A percentile compares a stretch with the other conserved stretches of the same genome.
These are phyloP conservation scores for Rhexocercosporidium sp. DNA, from an alignment of 2,329 filamentous ascomycete genomes.

Conservation along the genomic window DNA sequence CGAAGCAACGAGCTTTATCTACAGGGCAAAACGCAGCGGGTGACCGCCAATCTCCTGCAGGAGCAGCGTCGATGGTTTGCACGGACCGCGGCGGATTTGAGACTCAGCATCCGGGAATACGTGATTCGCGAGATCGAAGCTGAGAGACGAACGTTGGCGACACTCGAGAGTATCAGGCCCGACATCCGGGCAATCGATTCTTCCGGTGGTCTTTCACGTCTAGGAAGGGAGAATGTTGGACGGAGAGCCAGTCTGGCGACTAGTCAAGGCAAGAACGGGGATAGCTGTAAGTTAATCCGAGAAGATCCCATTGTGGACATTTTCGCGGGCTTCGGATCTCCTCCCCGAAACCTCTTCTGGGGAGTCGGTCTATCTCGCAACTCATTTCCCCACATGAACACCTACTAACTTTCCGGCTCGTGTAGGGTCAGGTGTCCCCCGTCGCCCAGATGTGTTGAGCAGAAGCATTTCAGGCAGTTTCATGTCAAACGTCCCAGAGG, in stretches of 20 bases:
- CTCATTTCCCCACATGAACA: not conserved
- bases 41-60: constrained; percentile 85
- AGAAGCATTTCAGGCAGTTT: constrained; percentile 78
- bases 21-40: constrained; percentile 82
- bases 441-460: constrained; percentile 74
- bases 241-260: constrained; percentile 80
- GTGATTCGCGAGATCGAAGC: constrained; percentile 94
- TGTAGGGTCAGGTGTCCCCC: constrained; percentile 86
- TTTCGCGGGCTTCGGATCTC: constrained; percentile 8
- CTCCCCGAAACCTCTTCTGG: not conserved
- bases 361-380: not conserved
- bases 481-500: constrained; percentile 67
- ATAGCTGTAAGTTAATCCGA: constrained; percentile 55
- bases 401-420: not conserved
- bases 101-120: constrained; percentile 86
- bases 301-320: not conserved
- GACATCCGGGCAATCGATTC: constrained; percentile 93
- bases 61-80: constrained; percentile 93
- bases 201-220: constrained; percentile 84
- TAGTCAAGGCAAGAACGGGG: constrained; percentile 95
- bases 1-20: constrained; percentile 81
- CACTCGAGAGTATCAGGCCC: constrained; percentile 90
- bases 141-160: constrained; percentile 87
- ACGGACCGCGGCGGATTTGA: constrained; percentile 82
- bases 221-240: constrained; percentile 78